Evolutionary conservation across 2,329 filamentous ascomycete species (phyloP), one percentile per base, ranked within the genome.

Genomic region (Grosmannia penicillata): DNA sequence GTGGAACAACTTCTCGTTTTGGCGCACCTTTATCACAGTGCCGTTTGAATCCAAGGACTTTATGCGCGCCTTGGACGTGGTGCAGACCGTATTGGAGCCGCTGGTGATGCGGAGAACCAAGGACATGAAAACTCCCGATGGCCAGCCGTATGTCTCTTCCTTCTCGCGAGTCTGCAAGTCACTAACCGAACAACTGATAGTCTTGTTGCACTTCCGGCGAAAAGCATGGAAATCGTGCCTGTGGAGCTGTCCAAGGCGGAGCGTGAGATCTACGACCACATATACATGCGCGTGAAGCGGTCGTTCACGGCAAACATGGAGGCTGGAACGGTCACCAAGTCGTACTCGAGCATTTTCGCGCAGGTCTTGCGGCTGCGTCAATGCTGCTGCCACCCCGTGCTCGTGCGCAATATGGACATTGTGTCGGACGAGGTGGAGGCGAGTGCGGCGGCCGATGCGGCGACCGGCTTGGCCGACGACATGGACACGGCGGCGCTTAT

Each of bases 1-100:
- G 0, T 98, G 91, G 91, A 91, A 82, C 51, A 96, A 96, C 56
- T 98, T 98, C 56, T 94, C 87, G 0, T 98, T 94, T 60, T 98
- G 91, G 91, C 87, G 87, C 54, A 96, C 91, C 0, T 98, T 98
- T 55, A 96, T 98, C 52, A 98, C 91, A 0, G 79, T 93, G 1
- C 91, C 91, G 0, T 98, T 98, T 47, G 91, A 98, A 56, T 89
- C 85, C 0, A 91, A 91, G 48, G 82, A 98, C 45, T 95, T 93
- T 53, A 75, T 95, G 48, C 78, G 87, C 5, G 91, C 91, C 1
- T 66, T 98, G 8, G 91, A 96, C 53, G 91, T 98, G 2, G 91
- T 98, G 2, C 91, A 98, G 55, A 98, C 89, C 0, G 89, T 98
- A 0, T 62, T 98, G 6, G 91, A 98, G 53, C 91, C 91, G 8